Evolutionary conservation across 2,329 filamentous ascomycete species (phyloP).

Genomic region (Ophiostoma tasmaniense): DNA sequence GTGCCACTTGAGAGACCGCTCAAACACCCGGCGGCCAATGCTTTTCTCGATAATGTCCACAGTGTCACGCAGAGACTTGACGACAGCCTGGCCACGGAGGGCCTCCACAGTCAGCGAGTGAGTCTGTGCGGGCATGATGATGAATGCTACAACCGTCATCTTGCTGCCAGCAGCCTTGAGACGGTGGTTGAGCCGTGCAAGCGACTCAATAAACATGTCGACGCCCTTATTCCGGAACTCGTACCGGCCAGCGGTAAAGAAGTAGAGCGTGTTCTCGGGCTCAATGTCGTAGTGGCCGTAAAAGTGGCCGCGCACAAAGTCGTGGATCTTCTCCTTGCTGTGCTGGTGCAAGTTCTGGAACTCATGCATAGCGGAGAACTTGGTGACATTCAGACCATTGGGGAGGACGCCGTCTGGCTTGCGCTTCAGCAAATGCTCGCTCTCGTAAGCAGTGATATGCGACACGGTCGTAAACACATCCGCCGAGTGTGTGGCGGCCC

Average conservation of each 20-base stretch:
- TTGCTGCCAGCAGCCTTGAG: conserved; percentile 80
- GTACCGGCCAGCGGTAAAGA: conserved; percentile 95
- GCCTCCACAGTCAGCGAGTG: conserved; percentile 92
- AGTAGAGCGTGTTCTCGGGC: conserved; percentile 90
- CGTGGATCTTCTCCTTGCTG: conserved; percentile 95
- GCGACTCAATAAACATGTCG: conserved; percentile 97
- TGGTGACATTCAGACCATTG: conserved; percentile 96
- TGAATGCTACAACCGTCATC: conserved; percentile 91
- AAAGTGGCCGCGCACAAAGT: conserved; percentile 96
- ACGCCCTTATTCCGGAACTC: conserved; percentile 98
- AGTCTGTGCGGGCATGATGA: conserved; percentile 98
- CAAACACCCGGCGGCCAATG: conserved; percentile 88
- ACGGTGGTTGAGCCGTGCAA: conserved; percentile 88
- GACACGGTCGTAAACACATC: conserved; percentile 99
- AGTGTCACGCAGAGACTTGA: conserved; percentile 91
- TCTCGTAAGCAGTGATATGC: conserved; percentile 97
- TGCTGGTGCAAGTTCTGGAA: conserved; percentile 97
- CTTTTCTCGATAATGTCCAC: conserved; percentile 86
- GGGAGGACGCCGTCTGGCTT: conserved; percentile 95
- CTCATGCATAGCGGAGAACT: conserved; percentile 96
- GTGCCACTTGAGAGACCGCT: conserved; percentile 89
- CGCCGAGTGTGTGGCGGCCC: conserved; percentile 79
- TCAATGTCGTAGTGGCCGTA: conserved; percentile 98
- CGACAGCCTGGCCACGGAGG: conserved; percentile 90
- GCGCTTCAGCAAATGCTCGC: conserved; percentile 91